Evolutionary conservation across 192 early-diverging fungal species (phyloP).

Genomic region (Coemansia sp.): DNA sequence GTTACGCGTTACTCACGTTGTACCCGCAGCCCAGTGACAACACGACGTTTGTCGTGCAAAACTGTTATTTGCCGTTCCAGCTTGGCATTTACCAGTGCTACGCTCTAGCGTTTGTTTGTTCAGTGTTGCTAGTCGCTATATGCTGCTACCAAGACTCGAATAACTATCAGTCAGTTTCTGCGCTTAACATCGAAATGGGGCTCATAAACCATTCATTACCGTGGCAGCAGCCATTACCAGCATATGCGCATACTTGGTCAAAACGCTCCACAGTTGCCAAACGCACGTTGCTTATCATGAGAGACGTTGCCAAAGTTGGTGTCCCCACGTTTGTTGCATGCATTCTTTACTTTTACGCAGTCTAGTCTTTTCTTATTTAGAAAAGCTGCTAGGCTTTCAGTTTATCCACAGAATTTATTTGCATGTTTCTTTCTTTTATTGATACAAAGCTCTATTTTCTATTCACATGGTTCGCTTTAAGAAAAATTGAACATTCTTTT

Average conservation of each 20-base stretch:
- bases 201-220: neutral
- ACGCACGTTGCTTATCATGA: constrained; percentile 7
- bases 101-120: constrained; percentile 9
- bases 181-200: neutral
- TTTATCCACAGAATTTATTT: too few species aligned
- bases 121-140: constrained; percentile 8
- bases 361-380: neutral
- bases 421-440: too few species aligned
- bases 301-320: constrained; percentile 19
- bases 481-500: too few species aligned
- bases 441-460: too few species aligned
- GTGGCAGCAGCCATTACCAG: neutral
- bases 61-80: constrained; percentile 71
- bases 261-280: neutral
- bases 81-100: constrained; percentile 59
- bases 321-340: constrained; percentile 12
- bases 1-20: constrained; percentile 58
- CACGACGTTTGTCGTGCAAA: constrained; percentile 40
- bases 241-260: neutral
- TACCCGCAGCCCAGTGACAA: neutral
- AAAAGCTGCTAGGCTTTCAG: too few species aligned
- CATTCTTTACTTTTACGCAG: constrained; percentile 17
- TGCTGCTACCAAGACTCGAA: constrained; percentile 12
- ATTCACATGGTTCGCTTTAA: too few species aligned
- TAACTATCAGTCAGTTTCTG: neutral